Percentiles rank a stretch among this genome's conserved stretches.
These are phyloP conservation scores for Penicillium roqueforti DNA, from an alignment of 495 filamentous ascomycete genomes.

Conservation along the genomic window DNA sequence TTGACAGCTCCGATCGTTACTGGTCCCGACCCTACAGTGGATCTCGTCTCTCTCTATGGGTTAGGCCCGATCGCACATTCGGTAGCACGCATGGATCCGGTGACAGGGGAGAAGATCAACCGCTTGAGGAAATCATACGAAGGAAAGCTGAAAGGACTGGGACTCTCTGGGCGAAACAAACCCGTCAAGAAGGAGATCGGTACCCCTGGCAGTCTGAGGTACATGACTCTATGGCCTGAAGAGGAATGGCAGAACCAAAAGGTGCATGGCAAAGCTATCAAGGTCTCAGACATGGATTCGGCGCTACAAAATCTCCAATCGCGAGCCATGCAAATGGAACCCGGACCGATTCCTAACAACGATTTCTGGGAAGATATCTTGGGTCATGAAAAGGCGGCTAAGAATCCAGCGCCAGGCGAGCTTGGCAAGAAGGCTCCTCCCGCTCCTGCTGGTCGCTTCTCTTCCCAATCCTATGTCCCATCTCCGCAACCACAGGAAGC, in stretches of 20 bases:
- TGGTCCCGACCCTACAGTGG: slow-evolving; percentile 56
- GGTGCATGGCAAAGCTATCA: slow-evolving; percentile 56
- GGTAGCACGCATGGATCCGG: slow-evolving; percentile 61
- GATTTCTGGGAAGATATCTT: slow-evolving; percentile 56
- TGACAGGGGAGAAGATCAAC: slow-evolving; percentile 68
- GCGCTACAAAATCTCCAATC: slow-evolving; percentile 45
- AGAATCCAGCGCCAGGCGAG: slow-evolving; percentile 29
- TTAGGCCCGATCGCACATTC: slow-evolving; percentile 57
- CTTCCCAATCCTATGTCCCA: slow-evolving; percentile 31
- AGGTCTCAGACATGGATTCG: slow-evolving; percentile 42
- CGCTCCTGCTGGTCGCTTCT: slow-evolving; percentile 23
- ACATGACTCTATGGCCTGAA: slow-evolving; percentile 54
- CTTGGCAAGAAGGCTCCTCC: slow-evolving; percentile 36
- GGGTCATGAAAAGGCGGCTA: slow-evolving; percentile 53
- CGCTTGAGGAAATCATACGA: slow-evolving; percentile 72
- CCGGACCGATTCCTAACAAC: slow-evolving; percentile 53
- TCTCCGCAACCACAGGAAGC: slow-evolving; percentile 31
- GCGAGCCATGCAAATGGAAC: slow-evolving; percentile 53
- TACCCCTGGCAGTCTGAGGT: slow-evolving; percentile 37
- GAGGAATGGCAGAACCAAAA: slow-evolving; percentile 64
- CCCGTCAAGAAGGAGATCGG: slow-evolving; percentile 48
- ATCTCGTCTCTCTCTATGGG: slow-evolving; percentile 61
- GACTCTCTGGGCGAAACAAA: slow-evolving; percentile 61
- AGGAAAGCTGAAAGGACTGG: slow-evolving; percentile 59
- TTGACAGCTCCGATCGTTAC: slow-evolving; percentile 41